Conservation (phyloP, 306 rosid genomes). For the Alnus glutinosa region DNA sequence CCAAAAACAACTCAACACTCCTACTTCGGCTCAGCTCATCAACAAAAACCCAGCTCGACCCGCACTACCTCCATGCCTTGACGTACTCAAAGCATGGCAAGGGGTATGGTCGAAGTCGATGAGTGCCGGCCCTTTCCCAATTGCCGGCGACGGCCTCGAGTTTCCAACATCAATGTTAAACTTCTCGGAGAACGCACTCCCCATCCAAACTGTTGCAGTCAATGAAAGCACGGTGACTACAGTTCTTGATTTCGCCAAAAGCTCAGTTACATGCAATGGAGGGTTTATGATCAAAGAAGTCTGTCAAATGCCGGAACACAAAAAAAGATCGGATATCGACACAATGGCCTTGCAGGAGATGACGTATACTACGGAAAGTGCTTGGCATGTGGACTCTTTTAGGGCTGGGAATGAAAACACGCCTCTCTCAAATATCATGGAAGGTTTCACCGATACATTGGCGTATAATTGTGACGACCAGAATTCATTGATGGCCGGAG, state of each 20-base stretch:
- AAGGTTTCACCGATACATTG: background rate
- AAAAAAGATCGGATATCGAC: background rate
- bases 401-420: constrained; percentile 10
- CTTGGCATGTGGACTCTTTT: constrained; percentile 34
- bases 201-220: background rate
- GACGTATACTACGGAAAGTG: background rate
- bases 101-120: constrained; percentile 36
- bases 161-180: constrained; percentile 43
- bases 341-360: constrained; percentile 23
- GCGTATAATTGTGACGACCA: background rate
- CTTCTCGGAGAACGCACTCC: constrained; percentile 27
- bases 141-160: constrained; percentile 33
- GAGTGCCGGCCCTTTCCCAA: background rate
- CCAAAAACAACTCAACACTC: background rate
- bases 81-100: constrained; percentile 67
- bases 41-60: constrained; percentile 11
- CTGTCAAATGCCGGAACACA: background rate
- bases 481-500: background rate
- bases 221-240: constrained; percentile 6
- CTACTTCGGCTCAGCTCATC: constrained; percentile 3
- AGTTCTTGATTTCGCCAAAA: background rate
- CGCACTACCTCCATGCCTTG: constrained; percentile 32
- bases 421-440: constrained; percentile 27
- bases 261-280: background rate
- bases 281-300: background rate